phyloP scores from a whole-genome alignment of 768 basidiomycete species.

The Tricholoma hemisulphureum region DNA sequence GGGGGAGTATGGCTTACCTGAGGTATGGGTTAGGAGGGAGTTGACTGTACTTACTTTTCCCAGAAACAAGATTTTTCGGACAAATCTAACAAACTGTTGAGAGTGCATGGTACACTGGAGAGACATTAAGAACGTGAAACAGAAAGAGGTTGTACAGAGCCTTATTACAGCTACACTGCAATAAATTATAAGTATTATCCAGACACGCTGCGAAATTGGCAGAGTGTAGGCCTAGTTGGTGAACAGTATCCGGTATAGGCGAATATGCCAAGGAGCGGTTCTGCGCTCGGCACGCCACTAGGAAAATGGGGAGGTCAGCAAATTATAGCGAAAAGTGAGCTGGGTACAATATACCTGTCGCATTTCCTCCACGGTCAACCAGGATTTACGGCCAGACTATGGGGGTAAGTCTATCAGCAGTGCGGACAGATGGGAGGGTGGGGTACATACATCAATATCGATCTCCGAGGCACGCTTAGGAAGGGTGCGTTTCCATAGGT shows the following conservation, averaged over 20 bases:
- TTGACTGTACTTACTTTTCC: no score
- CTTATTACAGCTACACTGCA: neutral
- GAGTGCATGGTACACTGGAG: no score
- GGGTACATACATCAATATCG: conserved; percentile 36
- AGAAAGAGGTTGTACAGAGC: neutral
- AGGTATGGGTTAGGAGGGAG: no score
- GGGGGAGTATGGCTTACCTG: no score
- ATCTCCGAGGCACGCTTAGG: conserved; percentile 39
- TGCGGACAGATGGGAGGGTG: neutral
- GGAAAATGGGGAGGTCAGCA: neutral
- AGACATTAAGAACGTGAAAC: neutral
- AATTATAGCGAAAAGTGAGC: neutral
- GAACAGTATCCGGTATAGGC: conserved; percentile 40
- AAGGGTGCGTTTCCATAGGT: conserved; percentile 39
- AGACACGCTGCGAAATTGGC: neutral
- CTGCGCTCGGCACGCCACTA: conserved; percentile 40
- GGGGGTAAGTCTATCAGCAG: neutral
- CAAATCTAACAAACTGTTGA: no score
- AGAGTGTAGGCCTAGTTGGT: conserved; percentile 26
- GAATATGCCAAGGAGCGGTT: conserved; percentile 35
- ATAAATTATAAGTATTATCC: conserved; percentile 1
- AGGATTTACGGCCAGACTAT: conserved; percentile 44
- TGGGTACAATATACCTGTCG: conserved; percentile 27
- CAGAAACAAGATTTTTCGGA: no score
- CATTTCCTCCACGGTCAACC: conserved; percentile 47